These are phyloP conservation scores for Panicum hallii DNA, from an alignment of 202 grass and related monocot species.

Conservation along the genomic window DNA sequence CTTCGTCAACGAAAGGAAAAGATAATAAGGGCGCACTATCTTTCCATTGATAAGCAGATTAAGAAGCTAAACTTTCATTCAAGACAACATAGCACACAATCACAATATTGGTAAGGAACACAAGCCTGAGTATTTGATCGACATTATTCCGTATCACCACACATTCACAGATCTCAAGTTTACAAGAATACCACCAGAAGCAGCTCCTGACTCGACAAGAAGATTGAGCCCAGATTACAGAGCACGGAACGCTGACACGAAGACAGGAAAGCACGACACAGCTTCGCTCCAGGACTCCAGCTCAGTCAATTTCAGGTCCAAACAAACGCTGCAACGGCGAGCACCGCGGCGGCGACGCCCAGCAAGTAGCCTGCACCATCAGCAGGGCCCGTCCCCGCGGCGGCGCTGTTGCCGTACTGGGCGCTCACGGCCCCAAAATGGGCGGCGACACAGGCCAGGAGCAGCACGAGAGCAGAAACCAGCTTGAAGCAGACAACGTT, in stretches of 20 bases:
- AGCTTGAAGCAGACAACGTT: background rate
- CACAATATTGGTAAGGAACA: too few species aligned
- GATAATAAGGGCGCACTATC: too few species aligned
- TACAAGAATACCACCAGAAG: background rate
- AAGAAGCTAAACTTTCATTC: too few species aligned
- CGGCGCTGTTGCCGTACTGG: slow-evolving; percentile 32
- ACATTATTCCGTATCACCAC: background rate
- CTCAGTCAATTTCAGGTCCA: background rate
- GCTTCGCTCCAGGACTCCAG: background rate
- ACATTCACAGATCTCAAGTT: background rate
- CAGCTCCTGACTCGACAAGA: background rate
- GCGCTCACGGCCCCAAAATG: slow-evolving; percentile 20
- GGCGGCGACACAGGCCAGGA: slow-evolving; percentile 11
- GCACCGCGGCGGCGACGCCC: background rate
- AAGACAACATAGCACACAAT: too few species aligned
- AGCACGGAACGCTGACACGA: background rate
- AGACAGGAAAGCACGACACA: background rate
- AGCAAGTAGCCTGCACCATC: slow-evolving; percentile 18
- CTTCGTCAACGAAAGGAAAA: too few species aligned
- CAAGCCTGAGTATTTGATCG: too few species aligned
- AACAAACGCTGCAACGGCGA: slow-evolving; percentile 27
- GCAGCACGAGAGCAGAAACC: background rate
- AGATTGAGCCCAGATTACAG: background rate
- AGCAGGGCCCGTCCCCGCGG: background rate
- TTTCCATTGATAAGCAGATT: too few species aligned